Evolutionary conservation across 1,139 yeast species (phyloP), one percentile per base, ranked within the genome.

Genomic region (Kodamaea anthophila): DNA sequence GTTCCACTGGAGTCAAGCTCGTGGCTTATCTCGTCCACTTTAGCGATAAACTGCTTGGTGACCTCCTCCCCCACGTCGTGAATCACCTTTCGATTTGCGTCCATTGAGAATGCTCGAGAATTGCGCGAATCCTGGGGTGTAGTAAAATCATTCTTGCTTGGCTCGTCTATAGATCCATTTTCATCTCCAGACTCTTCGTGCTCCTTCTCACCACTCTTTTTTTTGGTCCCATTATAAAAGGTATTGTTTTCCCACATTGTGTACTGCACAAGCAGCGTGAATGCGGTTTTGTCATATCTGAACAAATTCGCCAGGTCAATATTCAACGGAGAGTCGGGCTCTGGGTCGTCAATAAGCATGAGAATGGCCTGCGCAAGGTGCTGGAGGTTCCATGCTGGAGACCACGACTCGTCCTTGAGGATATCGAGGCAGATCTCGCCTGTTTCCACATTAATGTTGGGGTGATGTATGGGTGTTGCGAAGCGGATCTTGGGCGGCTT

Each of bases 371-470:
- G 68, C 28, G 84, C 63, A n/a, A 84, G 68, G 34, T 82, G 68
- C 31, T 76, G 62, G 24, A 87, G 51, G 24, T 83, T 77, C 94
- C 95, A 87, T 2, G 94, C 94, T 0, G 96, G 96, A 0, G 91
- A 73, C 96, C 96, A 87, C 38, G 70, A 71, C 7, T 59, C 67
- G 22, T 48, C 51, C 42, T 76, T 74, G 33, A 83, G 61, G 9
- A 86, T 80, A 49, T 86, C 94, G n/a, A 87, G 58, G 52, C 96
- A 87, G 40, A 74, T 74, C 49, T 75, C 73, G 26, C 86, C 86
- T 37, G 70, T 60, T 6, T 33, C 33, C 58, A 73, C 65, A 46
- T 77, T 80, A 40, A 78, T 77, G 49, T 79, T 79, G 34, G 87
- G 87, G 45, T 79, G 87, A 65, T 77, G 77, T 64, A 78, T 77